Base-by-base conservation (phyloP, 2,329 filamentous ascomycete species). In the Microascus cirrosus region DNA sequence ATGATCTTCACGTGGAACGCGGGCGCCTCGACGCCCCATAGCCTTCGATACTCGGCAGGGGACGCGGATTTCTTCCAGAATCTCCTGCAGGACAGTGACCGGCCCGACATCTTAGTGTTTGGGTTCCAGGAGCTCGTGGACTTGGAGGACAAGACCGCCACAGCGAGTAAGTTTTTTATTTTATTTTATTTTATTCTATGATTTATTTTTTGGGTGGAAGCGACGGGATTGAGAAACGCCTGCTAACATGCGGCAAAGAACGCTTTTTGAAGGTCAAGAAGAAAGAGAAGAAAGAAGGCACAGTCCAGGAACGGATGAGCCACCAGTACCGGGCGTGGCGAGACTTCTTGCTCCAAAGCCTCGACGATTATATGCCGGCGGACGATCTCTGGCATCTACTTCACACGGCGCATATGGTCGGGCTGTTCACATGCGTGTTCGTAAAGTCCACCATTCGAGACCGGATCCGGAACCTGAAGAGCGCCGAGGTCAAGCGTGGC, bases 71-170 rank as follows among this genome's bases (percentile, higher is more conserved):
- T 97, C 69, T 88, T 97, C 66, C 84, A 85, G 62, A 84, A 93
- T 59, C 79, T 95, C 18, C 77, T 99, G 28, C 82, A 86, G 62
- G 82, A 81, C n/a, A 85, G 87, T 61, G 81, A 86, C 45, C 84
- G 87, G 8, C 90, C 94, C 0, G 94, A 97, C 64, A 91, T 99
- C 55, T 74, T 97, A 2, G 83, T 97, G 1, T 99, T 99, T 75
- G 93, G 92, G 1, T 99, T 99, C 70, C 94, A 99, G 70, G 94
- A 99, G 71, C 79, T 99, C n/a, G 94, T 99, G 3, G 94, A 99
- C 67, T 77, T 99, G 8, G 94, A 99, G 70, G 90, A 99, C 73
- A 97, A 97, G 74, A 95, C 92, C 63, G 88, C 95, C 55, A 97
- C 93, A 24, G 94, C 94, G n/a, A 96, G 84, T 84, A 71, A 67